These are phyloP conservation scores for Barbarea vulgaris DNA, from an alignment of 345 rosid species.

Conservation along the genomic window DNA sequence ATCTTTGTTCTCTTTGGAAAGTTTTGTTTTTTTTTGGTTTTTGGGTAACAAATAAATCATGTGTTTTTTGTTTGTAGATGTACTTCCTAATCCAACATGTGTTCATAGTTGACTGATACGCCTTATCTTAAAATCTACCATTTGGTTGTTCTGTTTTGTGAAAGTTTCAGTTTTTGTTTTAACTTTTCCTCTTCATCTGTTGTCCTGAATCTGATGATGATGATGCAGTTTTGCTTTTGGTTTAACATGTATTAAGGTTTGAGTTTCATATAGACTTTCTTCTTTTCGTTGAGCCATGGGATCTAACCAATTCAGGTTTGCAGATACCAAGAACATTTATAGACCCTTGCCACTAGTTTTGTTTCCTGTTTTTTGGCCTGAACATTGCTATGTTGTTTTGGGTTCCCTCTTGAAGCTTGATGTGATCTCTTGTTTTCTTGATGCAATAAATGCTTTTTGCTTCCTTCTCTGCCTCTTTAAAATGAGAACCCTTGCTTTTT, in stretches of 20 bases:
- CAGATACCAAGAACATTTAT: not conserved
- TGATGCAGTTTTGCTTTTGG: conserved; percentile 3
- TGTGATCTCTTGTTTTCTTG: conserved; percentile 7
- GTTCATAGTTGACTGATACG: conserved; percentile 12
- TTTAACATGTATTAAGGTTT: conserved; percentile 3
- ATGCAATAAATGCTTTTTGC: conserved; percentile 5
- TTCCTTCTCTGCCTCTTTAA: not conserved
- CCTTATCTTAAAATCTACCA: not conserved
- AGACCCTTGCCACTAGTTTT: not conserved
- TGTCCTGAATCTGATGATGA: not conserved
- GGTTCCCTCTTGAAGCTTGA: not conserved
- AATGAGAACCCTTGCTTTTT: not conserved
- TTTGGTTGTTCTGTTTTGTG: conserved; percentile 7
- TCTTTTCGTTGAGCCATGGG: not conserved
- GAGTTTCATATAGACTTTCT: not conserved
- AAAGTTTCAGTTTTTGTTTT: not conserved
- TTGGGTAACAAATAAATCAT: not conserved
- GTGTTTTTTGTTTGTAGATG: not conserved
- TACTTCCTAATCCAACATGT: not conserved
- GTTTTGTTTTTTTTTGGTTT: not conserved
- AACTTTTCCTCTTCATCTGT: not conserved
- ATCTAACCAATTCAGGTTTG: not conserved
- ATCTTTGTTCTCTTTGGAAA: conserved; percentile 12
- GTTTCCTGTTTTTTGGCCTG: not conserved
- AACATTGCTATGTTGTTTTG: not conserved